Conservation (phyloP, 441 rosid genomes). For the Erodium texanum region DNA sequence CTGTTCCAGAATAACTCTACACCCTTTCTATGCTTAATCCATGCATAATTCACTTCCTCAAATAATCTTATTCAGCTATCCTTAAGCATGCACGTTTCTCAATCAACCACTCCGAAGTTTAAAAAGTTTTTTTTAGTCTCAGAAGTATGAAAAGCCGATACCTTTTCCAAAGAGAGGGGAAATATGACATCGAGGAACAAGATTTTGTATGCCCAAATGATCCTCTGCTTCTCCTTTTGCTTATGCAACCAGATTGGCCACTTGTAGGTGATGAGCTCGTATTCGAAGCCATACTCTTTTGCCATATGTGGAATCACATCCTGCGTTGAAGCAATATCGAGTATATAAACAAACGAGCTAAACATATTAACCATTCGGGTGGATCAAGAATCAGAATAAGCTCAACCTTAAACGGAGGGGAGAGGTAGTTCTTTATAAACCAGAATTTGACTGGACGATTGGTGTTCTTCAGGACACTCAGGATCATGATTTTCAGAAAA, state of each 20-base stretch:
- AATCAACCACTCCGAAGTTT: too few species aligned
- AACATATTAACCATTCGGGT: not conserved
- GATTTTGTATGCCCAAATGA: conserved; percentile 98
- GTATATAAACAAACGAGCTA: not conserved
- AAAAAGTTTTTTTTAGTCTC: too few species aligned
- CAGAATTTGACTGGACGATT: conserved; percentile 91
- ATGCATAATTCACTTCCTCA: too few species aligned
- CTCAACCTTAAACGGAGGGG: conserved; percentile 90
- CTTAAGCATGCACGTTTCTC: too few species aligned
- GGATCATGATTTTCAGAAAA: conserved; percentile 90
- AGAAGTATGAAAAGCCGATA: too few species aligned
- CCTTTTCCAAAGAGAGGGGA: conserved; percentile 96
- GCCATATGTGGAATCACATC: conserved; percentile 98
- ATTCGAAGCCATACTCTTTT: conserved; percentile 77
- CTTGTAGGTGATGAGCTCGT: conserved; percentile 87
- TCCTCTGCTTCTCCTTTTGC: conserved; percentile 96
- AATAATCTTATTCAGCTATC: too few species aligned
- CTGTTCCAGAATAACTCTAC: too few species aligned
- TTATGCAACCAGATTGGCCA: conserved; percentile 99
- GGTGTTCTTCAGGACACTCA: conserved; percentile 88
- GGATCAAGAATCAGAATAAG: conserved; percentile 39
- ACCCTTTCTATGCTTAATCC: too few species aligned
- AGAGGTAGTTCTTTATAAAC: conserved; percentile 98
- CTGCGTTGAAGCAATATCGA: conserved; percentile 33
- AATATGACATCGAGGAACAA: conserved; percentile 96